Evolutionary conservation across 2,329 filamentous ascomycete species (phyloP), one percentile per base, ranked within the genome.

Genomic region (Epicoccum sorghinum): DNA sequence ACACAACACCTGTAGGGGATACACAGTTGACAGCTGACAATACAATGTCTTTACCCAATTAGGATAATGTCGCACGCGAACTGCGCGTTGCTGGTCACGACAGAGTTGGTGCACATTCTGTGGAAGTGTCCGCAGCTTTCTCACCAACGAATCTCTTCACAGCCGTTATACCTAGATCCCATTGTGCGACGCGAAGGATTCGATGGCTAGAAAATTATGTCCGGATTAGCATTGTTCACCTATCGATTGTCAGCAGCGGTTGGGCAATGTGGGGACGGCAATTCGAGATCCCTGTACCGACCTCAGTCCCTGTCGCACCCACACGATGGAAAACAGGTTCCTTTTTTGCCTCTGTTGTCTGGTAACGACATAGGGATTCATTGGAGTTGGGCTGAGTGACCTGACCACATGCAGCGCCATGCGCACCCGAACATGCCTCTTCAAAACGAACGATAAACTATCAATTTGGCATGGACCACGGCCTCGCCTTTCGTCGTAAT

Each of bases 181-280:
- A n/a, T 29, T 39, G 29, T 37, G 18, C 48, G 12, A 29, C n/a
- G 41, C 40, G 48, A 51, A 45, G 40, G 48, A 51, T 45, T 8
- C 36, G 22, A 29, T 40, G 22, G 33, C 35, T 40, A 41, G 12
- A 35, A 38, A 45, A 41, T 9, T 22, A 23, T 4, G 23, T 13
- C 35, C n/a, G 18, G 18, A 25, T 10, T 13, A 7, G 24, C 22
- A 24, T 12, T 18, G n/a, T 22, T 10, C 22, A 29, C 48, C 40
- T 51, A 45, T 51, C 35, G 36, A 51, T 22, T 18, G 13, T 30
- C 36, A 13, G 10, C 27, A 9, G 37, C 5, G 4, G 27, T 12
- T 4, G 14, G 23, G 14, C 18, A 13, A 35, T 37, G 32, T 38
- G 47, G 39, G 29, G 22, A 37, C 47, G 47, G 47, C 39, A 50